A percentile compares a stretch with the other conserved stretches of the same genome.
Evolutionary conservation across 495 filamentous ascomycete species (phyloP).

Genomic region (Podospora sp.): DNA sequence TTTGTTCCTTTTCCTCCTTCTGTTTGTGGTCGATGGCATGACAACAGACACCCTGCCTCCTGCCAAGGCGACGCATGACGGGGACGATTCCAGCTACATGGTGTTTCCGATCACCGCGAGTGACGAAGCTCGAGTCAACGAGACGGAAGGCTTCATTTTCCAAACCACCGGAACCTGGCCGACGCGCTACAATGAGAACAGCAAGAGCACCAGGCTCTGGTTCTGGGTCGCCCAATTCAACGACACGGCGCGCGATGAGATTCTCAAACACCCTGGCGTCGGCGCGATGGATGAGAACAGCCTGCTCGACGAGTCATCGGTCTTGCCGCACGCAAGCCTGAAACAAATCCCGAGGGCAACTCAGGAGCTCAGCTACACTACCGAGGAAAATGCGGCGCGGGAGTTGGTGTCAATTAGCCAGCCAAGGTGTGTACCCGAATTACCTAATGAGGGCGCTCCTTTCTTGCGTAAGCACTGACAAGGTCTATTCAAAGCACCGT

Average conservation of each 20-base stretch:
- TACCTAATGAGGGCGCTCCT: background rate
- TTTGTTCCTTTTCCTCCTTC: too few relatives aligned
- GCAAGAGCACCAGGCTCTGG: background rate
- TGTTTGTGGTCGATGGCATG: too few relatives aligned
- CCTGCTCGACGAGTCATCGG: too few relatives aligned
- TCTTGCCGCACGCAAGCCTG: too few relatives aligned
- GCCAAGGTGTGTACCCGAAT: background rate
- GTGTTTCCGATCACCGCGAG: background rate
- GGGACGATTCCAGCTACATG: background rate
- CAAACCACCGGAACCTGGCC: background rate
- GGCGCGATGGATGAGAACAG: background rate
- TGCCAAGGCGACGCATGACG: too few relatives aligned
- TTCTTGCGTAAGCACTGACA: too few relatives aligned
- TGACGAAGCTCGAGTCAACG: background rate
- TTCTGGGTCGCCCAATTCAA: background rate
- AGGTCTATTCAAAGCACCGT: background rate
- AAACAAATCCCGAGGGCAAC: too few relatives aligned
- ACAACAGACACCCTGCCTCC: too few relatives aligned
- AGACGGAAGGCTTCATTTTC: background rate
- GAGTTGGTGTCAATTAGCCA: constrained; percentile 1
- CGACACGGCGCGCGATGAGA: too few relatives aligned
- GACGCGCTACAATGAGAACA: background rate
- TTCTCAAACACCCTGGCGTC: background rate
- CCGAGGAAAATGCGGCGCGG: background rate
- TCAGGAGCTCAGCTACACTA: background rate